Evolutionary conservation across 345 rosid genomes (phyloP), one percentile per base, ranked within the genome.

Genomic region (Populus simonii): DNA sequence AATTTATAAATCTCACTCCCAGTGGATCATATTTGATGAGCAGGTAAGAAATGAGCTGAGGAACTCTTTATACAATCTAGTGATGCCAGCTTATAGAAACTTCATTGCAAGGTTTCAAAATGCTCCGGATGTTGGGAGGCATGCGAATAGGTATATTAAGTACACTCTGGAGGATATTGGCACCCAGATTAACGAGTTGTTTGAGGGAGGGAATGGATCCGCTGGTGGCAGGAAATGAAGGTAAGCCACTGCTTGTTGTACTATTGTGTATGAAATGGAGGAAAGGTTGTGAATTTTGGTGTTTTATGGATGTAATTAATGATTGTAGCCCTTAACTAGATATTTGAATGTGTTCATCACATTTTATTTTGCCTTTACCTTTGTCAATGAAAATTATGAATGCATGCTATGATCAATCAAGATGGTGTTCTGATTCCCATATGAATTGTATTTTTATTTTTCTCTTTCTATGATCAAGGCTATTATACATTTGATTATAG

Each of bases 11-110:
- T 66, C 72, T 31, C 96, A 94, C 68, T 84, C 93, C 36, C 74
- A 85, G 3, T 89, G 92, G 91, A 78, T 87, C 55, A 79, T 91
- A 39, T 87, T 77, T 20, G 97, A 94, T 73, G 94, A 91, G 81
- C 96, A 89, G 84, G 86, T 87, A 43, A 88, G 87, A 75, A 90
- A 88, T 45, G 97, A 92, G 65, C 57, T 91, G 74, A 87, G 83
- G 79, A 80, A 76, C 39, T 85, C 93, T 0, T 83, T 87, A 71
- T 75, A 81, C 17, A 89, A 84, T 69, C 76, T 81, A 66, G 33
- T 94, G 84, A 73, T 85, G 74, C 96, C 97, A 0, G 88, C 89
- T 1, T 92, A 92, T 70, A 85, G 87, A 69, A 88, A 79, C 81
- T 91, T 90, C 72, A 78, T 88, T 1, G 89, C 81, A 39, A 87